Percentiles rank a stretch among this genome's conserved stretches.
phyloP scores from a whole-genome alignment of 371 early-diverging fungal species.

The Mucor ambiguus region DNA sequence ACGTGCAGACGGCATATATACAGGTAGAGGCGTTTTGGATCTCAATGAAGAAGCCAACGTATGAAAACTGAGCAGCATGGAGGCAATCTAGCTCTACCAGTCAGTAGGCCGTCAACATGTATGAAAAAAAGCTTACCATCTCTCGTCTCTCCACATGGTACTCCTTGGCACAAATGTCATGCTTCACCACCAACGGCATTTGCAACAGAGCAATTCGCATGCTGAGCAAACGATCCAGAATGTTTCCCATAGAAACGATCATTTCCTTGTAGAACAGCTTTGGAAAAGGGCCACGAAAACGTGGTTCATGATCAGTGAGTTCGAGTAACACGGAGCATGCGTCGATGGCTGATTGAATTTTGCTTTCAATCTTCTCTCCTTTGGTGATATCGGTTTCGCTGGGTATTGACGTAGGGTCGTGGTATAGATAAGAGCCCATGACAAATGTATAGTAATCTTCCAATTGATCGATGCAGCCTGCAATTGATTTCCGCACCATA shows the following conservation, averaged over 20 bases:
- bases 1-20: constrained; percentile 60
- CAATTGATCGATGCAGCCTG: constrained; percentile 39
- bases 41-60: constrained; percentile 54
- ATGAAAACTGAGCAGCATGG: constrained; percentile 50
- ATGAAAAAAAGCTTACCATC: constrained; percentile 42
- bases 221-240: constrained; percentile 58
- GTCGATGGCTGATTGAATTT: constrained; percentile 42
- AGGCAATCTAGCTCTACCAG: constrained; percentile 30
- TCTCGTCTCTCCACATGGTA: constrained; percentile 53
- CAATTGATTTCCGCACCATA: constrained; percentile 54
- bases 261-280: constrained; percentile 58
- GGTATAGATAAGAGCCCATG: constrained; percentile 45
- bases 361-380: constrained; percentile 44
- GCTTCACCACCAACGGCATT: constrained; percentile 52
- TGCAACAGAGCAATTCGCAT: constrained; percentile 54
- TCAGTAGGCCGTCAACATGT: neutral
- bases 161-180: constrained; percentile 34
- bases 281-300: constrained; percentile 63
- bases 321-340: constrained; percentile 50
- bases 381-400: constrained; percentile 35
- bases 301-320: constrained; percentile 60
- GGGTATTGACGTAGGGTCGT: constrained; percentile 24
- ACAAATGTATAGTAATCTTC: constrained; percentile 51
- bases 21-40: constrained; percentile 58
- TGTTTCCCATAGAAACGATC: constrained; percentile 54